These are phyloP conservation scores for Ceratobasidium sp. DNA, from an alignment of 1,284 basidiomycete species.

Conservation along the genomic window DNA sequence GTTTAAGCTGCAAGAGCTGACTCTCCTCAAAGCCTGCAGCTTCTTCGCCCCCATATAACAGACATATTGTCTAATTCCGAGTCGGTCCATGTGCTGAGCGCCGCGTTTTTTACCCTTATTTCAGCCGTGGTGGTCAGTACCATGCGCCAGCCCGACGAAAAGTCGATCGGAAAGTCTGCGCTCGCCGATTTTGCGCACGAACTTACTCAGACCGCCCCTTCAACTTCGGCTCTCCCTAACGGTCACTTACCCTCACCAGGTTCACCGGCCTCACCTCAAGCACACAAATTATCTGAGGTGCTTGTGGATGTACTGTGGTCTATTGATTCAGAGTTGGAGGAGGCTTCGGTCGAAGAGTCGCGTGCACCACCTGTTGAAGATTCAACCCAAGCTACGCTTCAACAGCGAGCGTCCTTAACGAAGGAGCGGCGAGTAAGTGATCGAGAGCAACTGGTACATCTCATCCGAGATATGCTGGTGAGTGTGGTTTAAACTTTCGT, in stretches of 20 bases:
- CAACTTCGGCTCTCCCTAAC: slow-evolving; percentile 1
- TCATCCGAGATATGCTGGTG: slow-evolving; percentile 74
- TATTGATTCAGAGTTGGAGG: slow-evolving; percentile 77
- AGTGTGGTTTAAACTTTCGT: slow-evolving; percentile 50
- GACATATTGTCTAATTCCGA: slow-evolving; percentile 23
- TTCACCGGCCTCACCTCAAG: slow-evolving; percentile 14
- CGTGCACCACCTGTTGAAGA: slow-evolving; percentile 45
- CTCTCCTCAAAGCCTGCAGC: background rate
- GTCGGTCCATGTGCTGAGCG: slow-evolving; percentile 27
- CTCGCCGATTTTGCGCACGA: slow-evolving; percentile 11
- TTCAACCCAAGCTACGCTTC: slow-evolving; percentile 46
- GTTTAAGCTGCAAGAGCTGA: background rate
- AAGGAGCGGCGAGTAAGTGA: slow-evolving; percentile 68
- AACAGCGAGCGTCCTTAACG: slow-evolving; percentile 57
- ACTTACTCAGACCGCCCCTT: background rate
- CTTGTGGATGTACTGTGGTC: slow-evolving; percentile 83
- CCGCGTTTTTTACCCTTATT: slow-evolving; percentile 38
- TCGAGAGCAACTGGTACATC: slow-evolving; percentile 65
- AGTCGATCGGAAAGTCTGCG: background rate
- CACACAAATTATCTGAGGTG: slow-evolving; percentile 57
- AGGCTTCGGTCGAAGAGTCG: slow-evolving; percentile 56
- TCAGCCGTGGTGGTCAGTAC: slow-evolving; percentile 15
- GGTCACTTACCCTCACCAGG: background rate
- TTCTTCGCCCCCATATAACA: slow-evolving; percentile 12
- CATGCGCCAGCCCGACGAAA: slow-evolving; percentile 9